Evolutionary conservation across 78 protist species (phyloP), one percentile per base, ranked within the genome.

Genomic region (Protostelium mycophagum): DNA sequence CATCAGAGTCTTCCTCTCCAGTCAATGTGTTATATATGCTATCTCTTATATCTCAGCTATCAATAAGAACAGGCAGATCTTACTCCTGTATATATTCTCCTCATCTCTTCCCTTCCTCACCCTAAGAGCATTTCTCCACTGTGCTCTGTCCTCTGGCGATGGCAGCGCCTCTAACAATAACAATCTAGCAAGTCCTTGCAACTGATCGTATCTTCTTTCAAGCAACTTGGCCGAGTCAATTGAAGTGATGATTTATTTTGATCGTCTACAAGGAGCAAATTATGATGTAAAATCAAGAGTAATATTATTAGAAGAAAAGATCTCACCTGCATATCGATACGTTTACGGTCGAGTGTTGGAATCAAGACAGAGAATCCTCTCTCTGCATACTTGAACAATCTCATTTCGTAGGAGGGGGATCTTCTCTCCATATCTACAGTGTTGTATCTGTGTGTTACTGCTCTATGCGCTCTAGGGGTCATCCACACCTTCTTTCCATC

Each of bases 331-430:
- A 51, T 5, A 51, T 51, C 73, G 73, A 51, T 16, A 16, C 73
- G 73, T 51, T 51, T 51, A 37, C 88, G 39, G 10, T 63, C 31
- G 36, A 89, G 84, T 0, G 35, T 36, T 34, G 96, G 94, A 29
- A 91, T 90, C 1, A 38, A 23, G 9, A 94, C 88, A 31, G 91
- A 88, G 63, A 91, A 94, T 0, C 96, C 96, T 63, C 96, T 37
- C 1, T 35, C 31, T 51, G 95, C 92, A 35, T 94, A 94, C 38
- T 94, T 94, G 88, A 88, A 94, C 16, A 93, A 85, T 63, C 96
- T 88, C 28, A 88, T 37, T 29, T 94, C 96, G 37, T 94, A 94
- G 38, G 96, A 88, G 0, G 87, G 51, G 1, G 90, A 84, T 51
- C 96, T 86, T 51, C 94, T 73, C 83, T 63, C 38, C 94, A 94